phyloP scores from a whole-genome alignment of 2,329 filamentous ascomycete genomes.

The Paraphaeosphaeria minitans region DNA sequence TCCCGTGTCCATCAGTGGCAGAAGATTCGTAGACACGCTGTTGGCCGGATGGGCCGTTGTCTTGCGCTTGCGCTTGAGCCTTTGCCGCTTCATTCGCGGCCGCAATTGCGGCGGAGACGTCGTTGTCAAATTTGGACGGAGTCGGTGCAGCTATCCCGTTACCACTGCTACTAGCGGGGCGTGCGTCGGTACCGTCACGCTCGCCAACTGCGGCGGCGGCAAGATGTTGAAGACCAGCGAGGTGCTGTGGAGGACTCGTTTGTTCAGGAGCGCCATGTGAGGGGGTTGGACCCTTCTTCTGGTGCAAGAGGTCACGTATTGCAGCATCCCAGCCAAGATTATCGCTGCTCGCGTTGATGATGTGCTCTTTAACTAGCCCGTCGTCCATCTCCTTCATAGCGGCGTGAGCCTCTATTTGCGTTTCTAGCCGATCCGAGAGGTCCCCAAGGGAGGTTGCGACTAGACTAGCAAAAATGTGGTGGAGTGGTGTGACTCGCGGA shows the following conservation, averaged over 20 bases:
- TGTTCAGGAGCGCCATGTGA: slow-evolving; percentile 29
- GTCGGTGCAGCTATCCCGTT: slow-evolving; percentile 21
- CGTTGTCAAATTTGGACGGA: slow-evolving; percentile 35
- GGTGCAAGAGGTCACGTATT: slow-evolving; percentile 38
- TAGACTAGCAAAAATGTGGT: slow-evolving; percentile 44
- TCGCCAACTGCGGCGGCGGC: slow-evolving; percentile 47
- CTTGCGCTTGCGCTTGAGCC: slow-evolving; percentile 39
- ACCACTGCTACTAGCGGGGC: slow-evolving; percentile 34
- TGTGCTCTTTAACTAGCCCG: slow-evolving; percentile 38
- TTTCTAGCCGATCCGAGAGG: slow-evolving; percentile 42
- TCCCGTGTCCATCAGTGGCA: slow-evolving; percentile 17
- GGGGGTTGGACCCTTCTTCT: slow-evolving; percentile 34
- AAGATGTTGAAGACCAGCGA: slow-evolving; percentile 46
- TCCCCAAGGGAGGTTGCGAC: slow-evolving; percentile 44
- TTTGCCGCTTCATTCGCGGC: slow-evolving; percentile 44
- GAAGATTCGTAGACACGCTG: slow-evolving; percentile 31
- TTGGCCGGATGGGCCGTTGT: slow-evolving; percentile 41
- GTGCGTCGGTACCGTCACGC: slow-evolving; percentile 36
- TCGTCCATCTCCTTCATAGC: slow-evolving; percentile 45
- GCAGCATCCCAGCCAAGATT: slow-evolving; percentile 43
- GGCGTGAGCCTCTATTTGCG: slow-evolving; percentile 42
- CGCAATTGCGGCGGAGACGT: slow-evolving; percentile 44
- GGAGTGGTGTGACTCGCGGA: slow-evolving; percentile 38
- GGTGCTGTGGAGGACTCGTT: slow-evolving; percentile 36
- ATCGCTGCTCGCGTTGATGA: slow-evolving; percentile 38